A percentile compares a stretch with the other conserved stretches of the same genome.
These are phyloP conservation scores for Pythium folliculosum DNA, from an alignment of 352 stramenopile genomes.

Conservation along the genomic window DNA sequence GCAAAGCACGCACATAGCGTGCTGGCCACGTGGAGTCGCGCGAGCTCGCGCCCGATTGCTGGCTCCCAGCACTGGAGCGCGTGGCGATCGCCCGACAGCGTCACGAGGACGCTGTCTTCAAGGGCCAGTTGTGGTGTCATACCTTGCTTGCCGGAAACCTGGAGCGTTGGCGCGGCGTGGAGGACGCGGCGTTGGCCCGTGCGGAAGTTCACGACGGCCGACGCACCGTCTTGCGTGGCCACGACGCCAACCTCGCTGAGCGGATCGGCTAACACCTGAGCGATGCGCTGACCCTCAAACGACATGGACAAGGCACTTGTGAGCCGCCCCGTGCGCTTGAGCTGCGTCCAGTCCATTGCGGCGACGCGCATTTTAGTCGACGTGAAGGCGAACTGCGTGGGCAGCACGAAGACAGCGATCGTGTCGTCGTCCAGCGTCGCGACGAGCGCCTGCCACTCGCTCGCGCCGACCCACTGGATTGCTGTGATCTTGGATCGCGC, in stretches of 20 bases:
- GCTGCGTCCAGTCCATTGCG: slow-evolving; percentile 34
- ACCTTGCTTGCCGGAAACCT: neutral
- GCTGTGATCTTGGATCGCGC: slow-evolving; percentile 1
- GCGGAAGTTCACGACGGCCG: slow-evolving; percentile 38
- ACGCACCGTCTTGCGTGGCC: slow-evolving; percentile 32
- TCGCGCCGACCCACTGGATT: slow-evolving; percentile 28
- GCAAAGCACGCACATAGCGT: slow-evolving; percentile 41
- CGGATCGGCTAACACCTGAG: slow-evolving; percentile 47
- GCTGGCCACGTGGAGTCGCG: slow-evolving; percentile 35
- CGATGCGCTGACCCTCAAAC: slow-evolving; percentile 23
- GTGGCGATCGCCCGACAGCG: slow-evolving; percentile 22
- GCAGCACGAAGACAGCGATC: slow-evolving; percentile 49
- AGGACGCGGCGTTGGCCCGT: slow-evolving; percentile 18
- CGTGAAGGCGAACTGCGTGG: slow-evolving; percentile 31
- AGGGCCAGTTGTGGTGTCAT: slow-evolving; percentile 22
- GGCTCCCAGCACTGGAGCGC: slow-evolving; percentile 50
- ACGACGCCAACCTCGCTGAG: slow-evolving; percentile 39
- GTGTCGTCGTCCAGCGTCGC: slow-evolving; percentile 15
- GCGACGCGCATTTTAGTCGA: slow-evolving; percentile 32
- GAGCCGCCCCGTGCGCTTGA: slow-evolving; percentile 42
- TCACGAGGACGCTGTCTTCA: slow-evolving; percentile 39
- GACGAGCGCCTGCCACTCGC: slow-evolving; percentile 29
- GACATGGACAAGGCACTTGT: slow-evolving; percentile 32
- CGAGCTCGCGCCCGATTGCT: slow-evolving; percentile 39
- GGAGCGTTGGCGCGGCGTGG: neutral